phyloP scores from a whole-genome alignment of 768 basidiomycete species.

The Phlebiopsis gigantea region DNA sequence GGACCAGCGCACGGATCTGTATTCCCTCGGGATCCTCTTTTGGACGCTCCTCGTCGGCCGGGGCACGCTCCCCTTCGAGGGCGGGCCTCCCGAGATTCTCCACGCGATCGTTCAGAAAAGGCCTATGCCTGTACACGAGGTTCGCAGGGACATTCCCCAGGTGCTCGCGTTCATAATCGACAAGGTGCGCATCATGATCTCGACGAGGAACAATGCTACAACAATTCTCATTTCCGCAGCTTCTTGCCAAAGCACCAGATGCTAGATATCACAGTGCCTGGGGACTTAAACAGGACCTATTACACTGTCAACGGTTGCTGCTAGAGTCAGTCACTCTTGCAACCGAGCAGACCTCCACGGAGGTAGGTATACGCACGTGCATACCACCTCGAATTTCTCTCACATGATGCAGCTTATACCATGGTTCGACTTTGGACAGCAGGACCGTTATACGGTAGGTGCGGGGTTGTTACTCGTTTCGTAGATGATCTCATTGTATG shows the following conservation, averaged over 20 bases:
- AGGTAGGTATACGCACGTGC: slow-evolving; percentile 39
- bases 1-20: slow-evolving; percentile 71
- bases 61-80: slow-evolving; percentile 36
- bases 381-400: slow-evolving; percentile 4
- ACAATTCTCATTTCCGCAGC: slow-evolving; percentile 28
- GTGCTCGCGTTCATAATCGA: slow-evolving; percentile 68
- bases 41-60: slow-evolving; percentile 73
- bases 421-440: slow-evolving; percentile 55
- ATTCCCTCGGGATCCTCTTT: slow-evolving; percentile 67
- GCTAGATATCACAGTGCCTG: slow-evolving; percentile 66
- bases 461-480: not conserved
- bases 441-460: slow-evolving; percentile 60
- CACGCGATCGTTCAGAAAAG: slow-evolving; percentile 69
- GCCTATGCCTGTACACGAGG: slow-evolving; percentile 72
- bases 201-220: slow-evolving; percentile 8
- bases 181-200: slow-evolving; percentile 36
- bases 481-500: not conserved
- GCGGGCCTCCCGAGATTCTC: slow-evolving; percentile 49
- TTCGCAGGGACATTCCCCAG: slow-evolving; percentile 66
- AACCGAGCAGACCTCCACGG: slow-evolving; percentile 47
- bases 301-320: slow-evolving; percentile 63
- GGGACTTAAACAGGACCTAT: slow-evolving; percentile 61
- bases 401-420: slow-evolving; percentile 51
- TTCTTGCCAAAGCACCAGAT: slow-evolving; percentile 66
- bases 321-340: slow-evolving; percentile 52